Conservation (phyloP, 164 flowering plant species). For the Euptelea pleiosperma region DNA sequence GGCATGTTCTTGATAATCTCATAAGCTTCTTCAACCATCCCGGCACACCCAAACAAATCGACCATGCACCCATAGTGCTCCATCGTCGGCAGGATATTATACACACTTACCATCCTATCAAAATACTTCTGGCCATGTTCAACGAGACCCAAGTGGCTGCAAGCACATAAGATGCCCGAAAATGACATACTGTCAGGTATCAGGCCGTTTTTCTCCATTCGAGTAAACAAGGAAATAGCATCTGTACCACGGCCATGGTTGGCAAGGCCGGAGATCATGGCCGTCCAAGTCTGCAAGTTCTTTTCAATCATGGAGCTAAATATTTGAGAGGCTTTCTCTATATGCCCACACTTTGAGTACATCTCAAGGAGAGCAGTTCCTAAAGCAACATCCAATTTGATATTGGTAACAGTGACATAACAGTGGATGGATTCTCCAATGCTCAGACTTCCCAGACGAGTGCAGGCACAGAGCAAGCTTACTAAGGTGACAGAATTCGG, state of each 20-base stretch:
- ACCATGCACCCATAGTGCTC: constrained; percentile 71
- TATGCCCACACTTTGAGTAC: constrained; percentile 56
- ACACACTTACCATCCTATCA: constrained; percentile 32
- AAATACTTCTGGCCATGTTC: constrained; percentile 39
- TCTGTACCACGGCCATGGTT: constrained; percentile 41
- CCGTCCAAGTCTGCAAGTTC: constrained; percentile 56
- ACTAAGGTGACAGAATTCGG: constrained; percentile 53
- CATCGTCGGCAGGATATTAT: constrained; percentile 43
- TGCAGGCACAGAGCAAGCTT: constrained; percentile 53
- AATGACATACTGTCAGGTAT: constrained; percentile 46
- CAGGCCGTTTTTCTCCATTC: constrained; percentile 37
- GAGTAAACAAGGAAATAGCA: constrained; percentile 41
- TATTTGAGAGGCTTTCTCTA: constrained; percentile 39
- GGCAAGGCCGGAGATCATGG: constrained; percentile 51
- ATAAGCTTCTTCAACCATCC: constrained; percentile 49
- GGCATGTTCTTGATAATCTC: constrained; percentile 44
- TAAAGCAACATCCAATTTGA: constrained; percentile 34
- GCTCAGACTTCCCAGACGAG: constrained; percentile 29
- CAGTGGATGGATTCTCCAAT: constrained; percentile 42
- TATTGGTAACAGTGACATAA: constrained; percentile 26
- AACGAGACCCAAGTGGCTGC: constrained; percentile 54
- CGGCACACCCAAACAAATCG: constrained; percentile 58
- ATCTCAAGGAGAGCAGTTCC: constrained; percentile 54
- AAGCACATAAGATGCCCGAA: constrained; percentile 45
- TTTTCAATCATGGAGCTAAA: constrained; percentile 38